Evolutionary conservation across 1,139 yeast species (phyloP).

Genomic region (Yamadazyma pseudoaaseri): DNA sequence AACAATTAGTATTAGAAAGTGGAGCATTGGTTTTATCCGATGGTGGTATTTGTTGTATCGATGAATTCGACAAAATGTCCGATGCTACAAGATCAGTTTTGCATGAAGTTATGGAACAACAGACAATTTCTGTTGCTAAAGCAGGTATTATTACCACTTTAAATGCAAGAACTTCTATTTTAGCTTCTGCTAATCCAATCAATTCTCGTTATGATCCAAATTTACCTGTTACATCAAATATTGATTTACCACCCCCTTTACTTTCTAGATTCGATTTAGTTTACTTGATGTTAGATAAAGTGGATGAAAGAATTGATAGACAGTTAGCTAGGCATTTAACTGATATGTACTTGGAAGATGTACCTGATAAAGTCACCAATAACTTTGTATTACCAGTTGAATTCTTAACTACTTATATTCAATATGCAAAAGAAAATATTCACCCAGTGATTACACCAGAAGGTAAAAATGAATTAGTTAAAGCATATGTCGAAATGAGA

Average conservation of each 20-base stretch:
- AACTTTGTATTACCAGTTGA: slow-evolving; percentile 80
- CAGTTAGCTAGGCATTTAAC: slow-evolving; percentile 89
- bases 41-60: slow-evolving; percentile 98
- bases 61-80: slow-evolving; percentile 97
- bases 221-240: slow-evolving; percentile 89
- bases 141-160: slow-evolving; percentile 97
- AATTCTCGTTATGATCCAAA: slow-evolving; percentile 93
- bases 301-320: slow-evolving; percentile 82
- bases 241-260: slow-evolving; percentile 94
- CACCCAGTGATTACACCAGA: slow-evolving; percentile 76
- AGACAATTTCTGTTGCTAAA: slow-evolving; percentile 94
- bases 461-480: slow-evolving; percentile 86
- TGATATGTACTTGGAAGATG: slow-evolving; percentile 86
- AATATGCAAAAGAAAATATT: slow-evolving; percentile 82
- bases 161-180: slow-evolving; percentile 91
- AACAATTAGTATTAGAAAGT: slow-evolving; percentile 87
- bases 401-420: slow-evolving; percentile 81
- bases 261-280: slow-evolving; percentile 93
- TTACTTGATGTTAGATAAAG: slow-evolving; percentile 86
- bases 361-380: slow-evolving; percentile 68
- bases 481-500: slow-evolving; percentile 90
- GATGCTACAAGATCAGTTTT: slow-evolving; percentile 92
- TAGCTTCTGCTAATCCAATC: slow-evolving; percentile 98
- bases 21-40: slow-evolving; percentile 97
- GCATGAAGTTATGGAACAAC: slow-evolving; percentile 99